Evolutionary conservation across 192 early-diverging fungal species (phyloP), one percentile per base, ranked within the genome.

Genomic region (Obelidium mucronatum): DNA sequence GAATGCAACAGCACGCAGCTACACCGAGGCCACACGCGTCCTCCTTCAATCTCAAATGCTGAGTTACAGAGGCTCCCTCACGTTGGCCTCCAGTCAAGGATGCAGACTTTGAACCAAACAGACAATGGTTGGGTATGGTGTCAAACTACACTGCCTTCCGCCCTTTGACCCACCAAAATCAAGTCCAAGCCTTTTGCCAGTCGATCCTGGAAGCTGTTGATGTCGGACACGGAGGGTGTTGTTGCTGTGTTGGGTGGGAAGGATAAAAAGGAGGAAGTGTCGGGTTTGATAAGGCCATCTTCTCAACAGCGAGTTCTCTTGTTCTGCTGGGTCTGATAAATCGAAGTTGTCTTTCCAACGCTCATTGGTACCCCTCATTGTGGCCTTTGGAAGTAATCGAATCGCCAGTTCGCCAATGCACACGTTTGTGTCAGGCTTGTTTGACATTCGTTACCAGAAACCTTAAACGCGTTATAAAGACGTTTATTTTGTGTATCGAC

Each of bases 301-400:
- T 40, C 33, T 69, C 11, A 19, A 19, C 48, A 3, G 44, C 48
- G 8, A 53, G 31, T 69, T 53, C 2, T 69, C 67, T 8, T 11
- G 13, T 53, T 1, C 67, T 11, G 11, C 44, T 11, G 40, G 13
- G 11, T 39, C 64, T 39, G 24, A 53, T 33, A 34, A 52, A 28
- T 1, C 40, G 11, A 24, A 53, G 1, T 69, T 69, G 11, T 69
- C 67, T 40, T 69, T 69, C 34, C 67, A 69, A 33, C 40, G 67
- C 11, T 13, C 28, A 30, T 34, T 69, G 17, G 67, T 69, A 2
- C 67, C 67, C 13, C 33, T 69, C 19, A 6, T 69, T 1, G 51
- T 69, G 24, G 30, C 33, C 28, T 53, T 69, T 24, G 40, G 26
- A 11, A 53, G n/a, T 2, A 22, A 69, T 15, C 1, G 34, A 19